Evolutionary conservation across 2,329 filamentous ascomycete species (phyloP), one percentile per base, ranked within the genome.

Genomic region (Davidsoniella australis): DNA sequence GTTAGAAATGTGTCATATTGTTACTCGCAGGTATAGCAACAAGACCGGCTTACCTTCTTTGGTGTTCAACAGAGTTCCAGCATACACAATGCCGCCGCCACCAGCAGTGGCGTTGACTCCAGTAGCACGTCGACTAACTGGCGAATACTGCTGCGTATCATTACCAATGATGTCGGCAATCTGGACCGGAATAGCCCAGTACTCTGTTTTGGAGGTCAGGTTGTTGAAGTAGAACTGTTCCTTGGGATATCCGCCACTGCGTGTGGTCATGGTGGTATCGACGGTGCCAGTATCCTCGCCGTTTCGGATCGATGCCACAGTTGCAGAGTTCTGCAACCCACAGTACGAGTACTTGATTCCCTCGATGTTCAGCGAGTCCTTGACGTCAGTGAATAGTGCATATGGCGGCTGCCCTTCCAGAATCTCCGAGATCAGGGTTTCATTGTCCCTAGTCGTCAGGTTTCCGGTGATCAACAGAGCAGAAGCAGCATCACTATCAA

Each of bases 211-310:
- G 3, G 72, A 66, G 53, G 86, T 84, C 39, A 98, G 72, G 0
- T 79, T 77, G 37, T 73, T 77, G 44, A 95, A 71, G 57, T 89
- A 86, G 61, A 98, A 94, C 58, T 94, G 86, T 61, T 94, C 81
- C 61, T 87, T 88, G 1, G 85, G 85, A 53, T 79, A 69, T 46
- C 75, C 75, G 1, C 71, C 66, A 3, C 77, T 84, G 29, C 78
- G 73, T 24, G 70, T 78, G 2, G 80, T 88, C 70, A 94, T 83
- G 38, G 74, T 70, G 41, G 74, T 77, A 12, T 65, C 68, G 26
- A 78, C 70, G 45, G 69, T 63, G 53, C 62, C 66, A 26, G 65
- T 61, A 17, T 64, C 61, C 42, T 66, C 68, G 49, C 72, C 70
- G 53, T 75, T 67, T 2, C 53, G 56, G 24, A 71, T 75, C 4